Base-by-base conservation (phyloP, 371 early-diverging fungal species). In the Dichotomocladium elegans region DNA sequence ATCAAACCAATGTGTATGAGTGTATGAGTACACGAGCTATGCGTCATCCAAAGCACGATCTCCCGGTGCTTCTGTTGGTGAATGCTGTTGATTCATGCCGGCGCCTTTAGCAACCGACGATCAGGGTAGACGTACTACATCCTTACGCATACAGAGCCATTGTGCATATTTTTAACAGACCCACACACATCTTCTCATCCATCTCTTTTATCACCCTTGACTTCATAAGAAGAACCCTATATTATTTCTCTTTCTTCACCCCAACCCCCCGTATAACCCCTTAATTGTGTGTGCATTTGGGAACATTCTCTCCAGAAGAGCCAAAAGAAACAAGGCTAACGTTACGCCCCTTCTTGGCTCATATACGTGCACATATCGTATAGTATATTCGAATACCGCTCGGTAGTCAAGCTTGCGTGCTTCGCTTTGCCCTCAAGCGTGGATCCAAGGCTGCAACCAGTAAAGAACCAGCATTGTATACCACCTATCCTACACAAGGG, bases 351-450 rank as follows among this genome's bases (percentile, higher is more conserved):
- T 5, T 46, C n/a, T 37, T 37, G 37, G 21, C 21, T 21, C 37
- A 17, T 37, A 35, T 37, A 37, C 21, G 37, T 21, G n/a, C 37
- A 17, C 37, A 4, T 37, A 37, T 47, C 28, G 10, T 55, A 26
- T 73, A 92, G 91, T 90, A 87, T 62, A 66, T 88, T 45, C 86
- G 95, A 19, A 79, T 95, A 28, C 92, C 93, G 37, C 86, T 93
- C 19, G 60, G 64, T 28, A 65, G 41, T 33, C 41, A 65, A 3
- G 80, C 85, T 8, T 89, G 87, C 47, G 70, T 80, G 26, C 70
- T 96, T 42, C 86, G 94, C 4, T 90, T 94, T 67, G 81, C 85
- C 29, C 62, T 95, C n/a, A 79, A 86, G 41, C 76, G 88, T 14
- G 96, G 95, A 28, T 81, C 90, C 2, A 60, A 81, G 29, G 92